phyloP scores from a whole-genome alignment of 1,139 yeast species.

The Scheffersomyces titani region DNA sequence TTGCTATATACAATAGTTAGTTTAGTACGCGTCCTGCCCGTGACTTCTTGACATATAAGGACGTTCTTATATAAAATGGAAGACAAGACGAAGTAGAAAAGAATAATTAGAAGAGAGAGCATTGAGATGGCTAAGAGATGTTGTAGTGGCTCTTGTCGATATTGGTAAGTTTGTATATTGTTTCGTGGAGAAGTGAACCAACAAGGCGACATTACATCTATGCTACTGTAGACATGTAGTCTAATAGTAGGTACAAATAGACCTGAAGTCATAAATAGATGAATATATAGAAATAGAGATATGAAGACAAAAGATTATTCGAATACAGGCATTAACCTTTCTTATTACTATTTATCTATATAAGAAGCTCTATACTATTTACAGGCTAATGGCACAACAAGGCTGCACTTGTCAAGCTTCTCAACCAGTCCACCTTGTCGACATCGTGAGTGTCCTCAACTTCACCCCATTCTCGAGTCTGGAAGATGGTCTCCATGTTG shows the following conservation, averaged over 20 bases:
- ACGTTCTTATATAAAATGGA: no score
- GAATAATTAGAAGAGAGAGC: neutral
- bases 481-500: conserved; percentile 78
- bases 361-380: neutral
- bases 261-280: no score
- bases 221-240: neutral
- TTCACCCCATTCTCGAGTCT: conserved; percentile 94
- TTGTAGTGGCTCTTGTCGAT: neutral
- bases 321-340: no score
- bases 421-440: conserved; percentile 81
- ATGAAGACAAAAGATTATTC: no score
- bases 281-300: no score
- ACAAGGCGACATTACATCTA: neutral
- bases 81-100: neutral
- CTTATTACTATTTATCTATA: neutral
- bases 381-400: conserved; percentile 34
- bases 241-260: no score
- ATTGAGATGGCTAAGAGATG: neutral
- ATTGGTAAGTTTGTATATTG: neutral
- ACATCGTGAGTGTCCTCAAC: conserved; percentile 99
- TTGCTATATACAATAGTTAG: neutral
- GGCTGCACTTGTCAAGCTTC: conserved; percentile 84
- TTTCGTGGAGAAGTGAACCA: neutral
- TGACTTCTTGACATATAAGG: neutral
- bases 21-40: neutral